Base-by-base conservation (phyloP, 208 protist species). In the Acanthamoeba healyi region DNA sequence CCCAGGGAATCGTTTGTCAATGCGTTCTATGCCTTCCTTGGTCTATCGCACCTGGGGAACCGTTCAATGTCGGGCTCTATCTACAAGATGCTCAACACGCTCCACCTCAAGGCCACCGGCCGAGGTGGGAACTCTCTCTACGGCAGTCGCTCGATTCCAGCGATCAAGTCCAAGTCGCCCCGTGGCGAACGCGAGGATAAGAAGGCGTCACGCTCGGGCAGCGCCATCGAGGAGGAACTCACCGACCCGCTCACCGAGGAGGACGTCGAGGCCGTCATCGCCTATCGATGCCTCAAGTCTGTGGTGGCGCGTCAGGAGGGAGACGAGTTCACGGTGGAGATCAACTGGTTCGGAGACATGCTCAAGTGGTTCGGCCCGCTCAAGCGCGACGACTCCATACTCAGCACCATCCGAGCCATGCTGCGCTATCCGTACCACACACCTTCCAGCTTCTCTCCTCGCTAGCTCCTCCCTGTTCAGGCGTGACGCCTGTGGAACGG, bases 321-420 rank as follows among this genome's bases (percentile, higher is more conserved):
- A 6, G 46, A 70, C 32, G 82, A 92, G 42, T 36, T 72, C 58
- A 40, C 61, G n/a, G 87, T 92, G 38, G 63, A 77, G n/a, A 77
- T 92, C 38, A 58, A 70, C 36, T 79, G 87, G 87, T 92, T 92
- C 40, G 87, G 87, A 38, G 63, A 92, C 38, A 79, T 92, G 54
- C 63, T 92, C 58, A 77, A 92, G 87, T 92, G 87, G 87, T 92
- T 92, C 63, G 87, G 87, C 3, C 87, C 87, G 24, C 63, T 92
- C 58, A 49, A 51, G 42, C 7, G 44, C 12, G 65, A 79, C 44
- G 42, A 92, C 42, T 92, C 63, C 51, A 92, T 92, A 46, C 87
- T 92, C 42, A 38, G 22, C n/a, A 51, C 87, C 42, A 70, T 70
- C 29, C 36, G 44, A 4, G 38, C 63, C 32, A 58, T 92, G 54